Conservation (phyloP, 495 filamentous ascomycete genomes). For the Umbilicaria muhlenbergii region DNA sequence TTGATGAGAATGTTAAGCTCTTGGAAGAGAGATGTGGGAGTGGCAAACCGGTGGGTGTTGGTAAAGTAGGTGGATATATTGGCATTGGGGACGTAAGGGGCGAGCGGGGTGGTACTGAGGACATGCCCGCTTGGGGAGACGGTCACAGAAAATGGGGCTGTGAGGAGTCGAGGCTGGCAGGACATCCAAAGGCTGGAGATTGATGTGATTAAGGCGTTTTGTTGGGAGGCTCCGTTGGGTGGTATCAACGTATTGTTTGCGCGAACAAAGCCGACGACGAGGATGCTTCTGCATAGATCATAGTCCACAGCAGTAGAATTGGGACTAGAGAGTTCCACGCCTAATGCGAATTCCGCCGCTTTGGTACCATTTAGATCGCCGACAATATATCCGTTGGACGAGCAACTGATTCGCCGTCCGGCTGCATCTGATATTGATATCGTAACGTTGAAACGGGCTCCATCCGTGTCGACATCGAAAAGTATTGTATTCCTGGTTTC, state of each 20-base stretch:
- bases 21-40: neutral
- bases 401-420: too few species aligned
- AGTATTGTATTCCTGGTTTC: too few species aligned
- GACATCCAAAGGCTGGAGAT: constrained; percentile 10
- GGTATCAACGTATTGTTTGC: neutral
- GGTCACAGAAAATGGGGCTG: constrained; percentile 19
- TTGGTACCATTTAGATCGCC: too few species aligned
- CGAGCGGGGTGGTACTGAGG: neutral
- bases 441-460: too few species aligned
- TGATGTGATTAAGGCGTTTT: neutral
- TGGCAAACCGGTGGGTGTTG: neutral
- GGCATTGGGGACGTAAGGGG: neutral
- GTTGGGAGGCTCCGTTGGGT: neutral
- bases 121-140: constrained; percentile 16
- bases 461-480: too few species aligned
- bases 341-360: too few species aligned
- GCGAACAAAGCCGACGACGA: constrained; percentile 1
- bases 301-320: neutral
- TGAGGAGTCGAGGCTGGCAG: constrained; percentile 17
- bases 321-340: neutral
- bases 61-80: neutral
- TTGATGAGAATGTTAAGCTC: too few species aligned
- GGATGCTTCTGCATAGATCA: neutral
- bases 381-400: too few species aligned
- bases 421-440: too few species aligned